phyloP scores from a whole-genome alignment of 75 land plant genomes.

The Sequoiadendron giganteum region DNA sequence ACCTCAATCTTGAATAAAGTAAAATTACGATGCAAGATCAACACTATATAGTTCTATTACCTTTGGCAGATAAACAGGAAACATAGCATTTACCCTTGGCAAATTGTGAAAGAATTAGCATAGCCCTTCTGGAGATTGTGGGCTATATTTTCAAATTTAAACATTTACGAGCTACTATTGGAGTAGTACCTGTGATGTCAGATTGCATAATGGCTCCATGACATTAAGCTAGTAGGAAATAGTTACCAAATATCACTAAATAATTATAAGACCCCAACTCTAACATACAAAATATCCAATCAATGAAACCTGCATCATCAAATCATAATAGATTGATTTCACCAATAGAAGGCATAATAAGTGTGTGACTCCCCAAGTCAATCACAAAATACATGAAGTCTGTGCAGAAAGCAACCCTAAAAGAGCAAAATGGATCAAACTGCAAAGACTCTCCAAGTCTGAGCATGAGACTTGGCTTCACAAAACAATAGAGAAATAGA shows the following conservation, averaged over 20 bases:
- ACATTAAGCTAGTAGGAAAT: not conserved
- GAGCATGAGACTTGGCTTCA: not conserved
- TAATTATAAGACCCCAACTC: not conserved
- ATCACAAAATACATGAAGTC: not conserved
- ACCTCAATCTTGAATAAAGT: not conserved
- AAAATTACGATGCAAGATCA: not conserved
- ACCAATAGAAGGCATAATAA: not conserved
- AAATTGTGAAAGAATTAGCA: not conserved
- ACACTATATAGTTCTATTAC: not conserved
- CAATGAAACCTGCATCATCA: not conserved
- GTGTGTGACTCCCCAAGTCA: not conserved
- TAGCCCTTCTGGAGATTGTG: not conserved
- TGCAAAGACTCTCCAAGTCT: not conserved
- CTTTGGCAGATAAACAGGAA: not conserved
- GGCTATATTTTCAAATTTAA: not conserved
- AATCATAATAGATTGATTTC: not conserved
- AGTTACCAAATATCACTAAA: constrained; percentile 4
- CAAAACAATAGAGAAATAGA: not conserved
- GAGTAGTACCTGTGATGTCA: not conserved
- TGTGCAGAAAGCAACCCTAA: not conserved
- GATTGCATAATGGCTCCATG: not conserved
- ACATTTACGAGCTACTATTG: not conserved
- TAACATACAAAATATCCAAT: not conserved
- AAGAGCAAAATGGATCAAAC: not conserved
- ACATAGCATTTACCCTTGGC: not conserved